phyloP scores from a whole-genome alignment of 305 asterid genomes.

The Salvia sclarea region DNA sequence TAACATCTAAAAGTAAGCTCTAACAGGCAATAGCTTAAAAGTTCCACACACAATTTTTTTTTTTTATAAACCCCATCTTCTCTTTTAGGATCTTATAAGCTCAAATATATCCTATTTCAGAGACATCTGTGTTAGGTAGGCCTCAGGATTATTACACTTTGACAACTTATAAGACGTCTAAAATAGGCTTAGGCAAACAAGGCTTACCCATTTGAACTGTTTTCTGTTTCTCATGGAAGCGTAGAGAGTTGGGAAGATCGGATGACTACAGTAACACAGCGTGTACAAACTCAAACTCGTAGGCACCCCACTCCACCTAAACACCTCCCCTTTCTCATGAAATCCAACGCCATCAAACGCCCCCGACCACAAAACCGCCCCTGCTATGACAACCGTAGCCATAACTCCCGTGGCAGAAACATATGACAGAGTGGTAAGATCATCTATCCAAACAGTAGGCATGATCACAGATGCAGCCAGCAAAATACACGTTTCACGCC shows the following conservation, averaged over 20 bases:
- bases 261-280: slow-evolving; percentile 60
- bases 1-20: too few relatives aligned
- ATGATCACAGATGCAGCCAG: slow-evolving; percentile 29
- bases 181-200: neutral
- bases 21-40: too few relatives aligned
- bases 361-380: slow-evolving; percentile 37
- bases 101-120: too few relatives aligned
- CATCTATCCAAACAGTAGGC: slow-evolving; percentile 41
- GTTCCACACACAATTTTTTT: too few relatives aligned
- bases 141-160: too few relatives aligned
- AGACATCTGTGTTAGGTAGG: too few relatives aligned
- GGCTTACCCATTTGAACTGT: slow-evolving; percentile 53
- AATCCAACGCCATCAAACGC: slow-evolving; percentile 27
- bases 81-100: too few relatives aligned
- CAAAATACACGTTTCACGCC: slow-evolving; percentile 27
- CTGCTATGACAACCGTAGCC: slow-evolving; percentile 37
- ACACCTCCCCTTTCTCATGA: slow-evolving; percentile 29
- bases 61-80: too few relatives aligned
- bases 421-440: slow-evolving; percentile 38
- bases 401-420: slow-evolving; percentile 45
- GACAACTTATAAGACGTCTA: too few relatives aligned
- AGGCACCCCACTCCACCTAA: slow-evolving; percentile 51
- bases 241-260: slow-evolving; percentile 64
- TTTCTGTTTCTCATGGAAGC: slow-evolving; percentile 50
- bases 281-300: slow-evolving; percentile 55